Percentiles rank a stretch among this genome's conserved stretches.
These are phyloP conservation scores for Lippia alba DNA, from an alignment of 305 asterid genomes.

Conservation along the genomic window DNA sequence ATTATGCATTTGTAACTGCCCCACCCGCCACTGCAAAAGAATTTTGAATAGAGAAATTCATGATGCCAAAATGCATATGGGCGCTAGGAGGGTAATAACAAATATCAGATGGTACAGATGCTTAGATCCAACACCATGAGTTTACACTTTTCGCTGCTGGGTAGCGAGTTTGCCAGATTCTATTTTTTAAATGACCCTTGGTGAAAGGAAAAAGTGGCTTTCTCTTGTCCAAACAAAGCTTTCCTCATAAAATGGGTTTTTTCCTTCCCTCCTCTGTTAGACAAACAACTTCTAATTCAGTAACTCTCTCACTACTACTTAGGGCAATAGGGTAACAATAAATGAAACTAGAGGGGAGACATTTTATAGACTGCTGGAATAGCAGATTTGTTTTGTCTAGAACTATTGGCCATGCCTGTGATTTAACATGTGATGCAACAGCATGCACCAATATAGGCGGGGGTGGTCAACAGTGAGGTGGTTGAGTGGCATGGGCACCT, in stretches of 20 bases:
- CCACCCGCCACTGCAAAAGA: not conserved
- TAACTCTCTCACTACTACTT: not conserved
- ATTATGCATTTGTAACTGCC: conserved; percentile 1
- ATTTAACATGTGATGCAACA: not conserved
- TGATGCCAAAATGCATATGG: not conserved
- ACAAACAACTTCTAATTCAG: not conserved
- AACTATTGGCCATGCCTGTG: not conserved
- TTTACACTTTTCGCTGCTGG: not conserved
- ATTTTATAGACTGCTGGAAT: not conserved
- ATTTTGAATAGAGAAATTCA: conserved; percentile 3
- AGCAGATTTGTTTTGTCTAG: not conserved
- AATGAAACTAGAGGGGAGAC: not conserved
- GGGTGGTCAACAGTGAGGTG: not conserved
- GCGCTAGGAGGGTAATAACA: not conserved
- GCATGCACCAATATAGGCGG: not conserved
- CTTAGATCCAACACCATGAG: not conserved
- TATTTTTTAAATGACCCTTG: not conserved
- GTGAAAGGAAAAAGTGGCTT: not conserved
- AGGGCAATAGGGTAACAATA: not conserved
- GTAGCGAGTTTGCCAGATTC: not conserved
- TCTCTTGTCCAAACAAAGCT: not conserved
- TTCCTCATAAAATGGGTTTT: not conserved
- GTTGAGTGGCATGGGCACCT: conserved; percentile 3
- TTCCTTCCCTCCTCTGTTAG: not conserved
- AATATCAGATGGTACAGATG: not conserved